A percentile compares a stretch with the other conserved stretches of the same genome.
These are phyloP conservation scores for Polychaeton citri DNA, from an alignment of 2,329 filamentous ascomycete genomes.

Conservation along the genomic window DNA sequence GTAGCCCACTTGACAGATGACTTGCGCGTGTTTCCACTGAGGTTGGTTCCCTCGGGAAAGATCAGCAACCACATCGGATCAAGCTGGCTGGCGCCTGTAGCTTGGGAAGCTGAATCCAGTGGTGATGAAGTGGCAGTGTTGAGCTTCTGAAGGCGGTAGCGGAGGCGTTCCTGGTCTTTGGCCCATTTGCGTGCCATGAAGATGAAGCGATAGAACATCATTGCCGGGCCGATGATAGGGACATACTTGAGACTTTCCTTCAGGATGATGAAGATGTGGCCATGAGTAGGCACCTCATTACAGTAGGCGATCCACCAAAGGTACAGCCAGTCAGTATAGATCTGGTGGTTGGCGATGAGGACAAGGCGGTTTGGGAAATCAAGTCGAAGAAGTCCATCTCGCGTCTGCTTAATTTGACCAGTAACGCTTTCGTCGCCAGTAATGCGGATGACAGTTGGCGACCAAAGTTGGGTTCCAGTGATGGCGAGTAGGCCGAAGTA, in stretches of 20 bases:
- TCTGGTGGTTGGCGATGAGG: slow-evolving; percentile 66
- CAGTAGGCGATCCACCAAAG: slow-evolving; percentile 80
- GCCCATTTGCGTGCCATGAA: slow-evolving; percentile 83
- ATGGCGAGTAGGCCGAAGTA: slow-evolving; percentile 65
- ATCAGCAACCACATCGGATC: slow-evolving; percentile 78
- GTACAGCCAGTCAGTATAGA: slow-evolving; percentile 80
- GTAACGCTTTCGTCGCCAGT: slow-evolving; percentile 70
- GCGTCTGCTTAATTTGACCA: slow-evolving; percentile 55
- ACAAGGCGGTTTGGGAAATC: slow-evolving; percentile 52
- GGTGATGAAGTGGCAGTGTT: slow-evolving; percentile 42
- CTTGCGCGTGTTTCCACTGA: slow-evolving; percentile 54
- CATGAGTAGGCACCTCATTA: slow-evolving; percentile 50
- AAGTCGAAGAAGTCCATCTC: slow-evolving; percentile 59
- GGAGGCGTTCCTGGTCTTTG: slow-evolving; percentile 61
- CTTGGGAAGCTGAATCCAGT: slow-evolving; percentile 17
- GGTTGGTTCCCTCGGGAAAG: slow-evolving; percentile 73
- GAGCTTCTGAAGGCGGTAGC: slow-evolving; percentile 58
- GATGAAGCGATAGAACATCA: slow-evolving; percentile 80
- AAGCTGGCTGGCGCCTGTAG: slow-evolving; percentile 12
- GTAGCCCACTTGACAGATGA: slow-evolving; percentile 60
- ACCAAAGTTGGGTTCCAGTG: slow-evolving; percentile 75
- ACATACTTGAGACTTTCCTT: slow-evolving; percentile 78
- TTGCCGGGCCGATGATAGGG: slow-evolving; percentile 68
- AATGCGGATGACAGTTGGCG: slow-evolving; percentile 63
- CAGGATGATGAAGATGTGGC: slow-evolving; percentile 78